Conservation (phyloP, 1,284 basidiomycete species). For the Leccinum variabile region DNA sequence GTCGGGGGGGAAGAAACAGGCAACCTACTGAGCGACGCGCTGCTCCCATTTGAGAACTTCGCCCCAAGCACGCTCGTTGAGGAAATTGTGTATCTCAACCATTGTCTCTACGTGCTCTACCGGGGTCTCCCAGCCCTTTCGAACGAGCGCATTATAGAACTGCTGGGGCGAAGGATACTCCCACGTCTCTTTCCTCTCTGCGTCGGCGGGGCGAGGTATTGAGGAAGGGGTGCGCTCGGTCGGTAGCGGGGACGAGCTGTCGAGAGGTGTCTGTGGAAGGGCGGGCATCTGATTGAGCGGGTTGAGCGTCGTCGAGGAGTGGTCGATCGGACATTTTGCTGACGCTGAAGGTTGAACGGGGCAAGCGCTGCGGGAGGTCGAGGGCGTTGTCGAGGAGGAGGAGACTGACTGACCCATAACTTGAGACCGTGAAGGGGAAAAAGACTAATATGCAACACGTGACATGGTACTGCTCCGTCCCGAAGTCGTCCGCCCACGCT, state of each 20-base stretch:
- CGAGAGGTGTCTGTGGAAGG: conserved; percentile 69
- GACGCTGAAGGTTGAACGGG: conserved; percentile 30
- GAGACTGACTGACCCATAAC: conserved; percentile 30
- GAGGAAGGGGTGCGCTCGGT: conserved; percentile 78
- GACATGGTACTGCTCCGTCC: not conserved
- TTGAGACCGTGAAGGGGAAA: not conserved
- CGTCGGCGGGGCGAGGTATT: conserved; percentile 73
- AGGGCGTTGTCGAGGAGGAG: not conserved
- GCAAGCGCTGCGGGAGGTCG: conserved; percentile 31
- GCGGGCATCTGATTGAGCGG: conserved; percentile 90
- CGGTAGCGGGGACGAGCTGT: conserved; percentile 65
- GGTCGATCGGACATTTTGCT: conserved; percentile 33
- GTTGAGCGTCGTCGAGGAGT: conserved; percentile 53
- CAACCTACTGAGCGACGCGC: conserved; percentile 55
- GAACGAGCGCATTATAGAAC: conserved; percentile 95
- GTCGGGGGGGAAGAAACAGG: not conserved
- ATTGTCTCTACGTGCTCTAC: conserved; percentile 96
- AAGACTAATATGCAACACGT: conserved; percentile 10
- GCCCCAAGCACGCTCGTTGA: conserved; percentile 96
- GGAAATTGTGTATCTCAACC: conserved; percentile 97
- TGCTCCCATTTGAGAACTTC: conserved; percentile 96
- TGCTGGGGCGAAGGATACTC: conserved; percentile 99
- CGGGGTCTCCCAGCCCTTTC: conserved; percentile 98
- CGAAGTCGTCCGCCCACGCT: too few relatives aligned
- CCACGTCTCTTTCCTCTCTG: conserved; percentile 50